These are phyloP conservation scores for Acacia concinna DNA, from an alignment of 331 rosid species.

Conservation along the genomic window DNA sequence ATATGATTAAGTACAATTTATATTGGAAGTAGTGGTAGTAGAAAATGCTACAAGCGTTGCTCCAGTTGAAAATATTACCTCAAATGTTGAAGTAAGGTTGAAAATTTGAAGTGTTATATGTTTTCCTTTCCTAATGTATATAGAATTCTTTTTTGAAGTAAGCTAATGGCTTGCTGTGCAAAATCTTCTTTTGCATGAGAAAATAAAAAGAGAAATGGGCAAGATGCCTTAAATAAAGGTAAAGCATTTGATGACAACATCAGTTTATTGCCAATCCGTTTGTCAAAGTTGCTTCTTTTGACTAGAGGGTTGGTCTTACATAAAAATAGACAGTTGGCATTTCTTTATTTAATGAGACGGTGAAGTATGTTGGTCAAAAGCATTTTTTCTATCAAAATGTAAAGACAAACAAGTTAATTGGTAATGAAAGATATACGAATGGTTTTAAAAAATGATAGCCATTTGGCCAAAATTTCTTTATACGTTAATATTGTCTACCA, in stretches of 20 bases:
- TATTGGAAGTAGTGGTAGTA: slow-evolving; percentile 55
- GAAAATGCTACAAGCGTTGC: slow-evolving; percentile 37
- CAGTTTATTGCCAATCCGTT: slow-evolving; percentile 59
- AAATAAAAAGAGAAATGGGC: slow-evolving; percentile 49
- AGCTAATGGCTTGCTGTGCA: slow-evolving; percentile 17
- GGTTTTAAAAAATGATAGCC: too few relatives aligned
- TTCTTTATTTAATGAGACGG: slow-evolving; percentile 65
- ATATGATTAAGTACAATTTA: slow-evolving; percentile 19
- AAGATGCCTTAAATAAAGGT: slow-evolving; percentile 64
- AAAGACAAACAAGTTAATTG: too few relatives aligned
- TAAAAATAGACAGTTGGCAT: slow-evolving; percentile 60
- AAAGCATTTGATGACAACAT: slow-evolving; percentile 76
- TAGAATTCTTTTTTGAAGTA: neutral
- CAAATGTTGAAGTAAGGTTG: slow-evolving; percentile 40
- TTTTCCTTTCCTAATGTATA: neutral
- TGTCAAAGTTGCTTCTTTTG: slow-evolving; percentile 60
- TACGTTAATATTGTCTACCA: too few relatives aligned
- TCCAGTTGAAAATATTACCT: slow-evolving; percentile 11
- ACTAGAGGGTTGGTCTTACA: slow-evolving; percentile 56
- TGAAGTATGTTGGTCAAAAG: slow-evolving; percentile 60
- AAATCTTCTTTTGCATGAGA: slow-evolving; percentile 40
- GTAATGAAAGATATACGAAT: too few relatives aligned
- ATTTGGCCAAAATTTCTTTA: too few relatives aligned
- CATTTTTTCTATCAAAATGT: neutral
- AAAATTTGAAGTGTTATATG: neutral